Evolutionary conservation across 2,329 filamentous ascomycete genomes (phyloP), one percentile per base, ranked within the genome.

Genomic region (Neonectria coccinea): DNA sequence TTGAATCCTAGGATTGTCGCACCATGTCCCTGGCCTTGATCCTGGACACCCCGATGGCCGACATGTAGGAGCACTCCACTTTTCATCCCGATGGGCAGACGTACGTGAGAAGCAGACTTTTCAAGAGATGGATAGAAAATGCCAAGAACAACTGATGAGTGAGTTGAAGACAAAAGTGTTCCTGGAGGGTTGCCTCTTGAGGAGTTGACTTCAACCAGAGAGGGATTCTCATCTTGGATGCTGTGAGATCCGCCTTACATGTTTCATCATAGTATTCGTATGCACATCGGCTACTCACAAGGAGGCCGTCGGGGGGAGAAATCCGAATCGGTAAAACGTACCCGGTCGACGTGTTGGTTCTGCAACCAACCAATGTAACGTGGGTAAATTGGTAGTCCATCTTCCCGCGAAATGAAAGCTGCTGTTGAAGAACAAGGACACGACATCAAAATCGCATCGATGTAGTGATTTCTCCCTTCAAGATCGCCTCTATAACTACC

Each of bases 41-140:
- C 18, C 36, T 33, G 9, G n/a, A 41, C 31, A 41, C 42, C 16
- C 18, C 33, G 42, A 47, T 48, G 36, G 41, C 14, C 39, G 29
- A 36, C 53, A 56, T 56, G 42, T 56, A 52, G 9, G 16, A 55
- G 20, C 39, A 41, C 50, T 45, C 60, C 60, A 62, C 48, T 58
- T 36, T 41, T 25, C 41, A 25, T 47, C 48, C 39, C 39, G n/a
- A 58, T 62, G 42, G 29, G 29, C 20, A 57, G 33, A 22, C 41
- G 22, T 39, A 22, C 31, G 27, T 45, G 36, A 20, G 45, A 33
- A 18, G 14, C 18, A 45, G 25, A 58, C 10, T 39, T 54, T 33
- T 60, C n/a, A 18, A 8, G 27, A 53, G 27, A 47, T n/a, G 27
- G 51, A 16, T 18, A 20, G 29, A 33, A 57, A 29, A 20, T 44